phyloP scores from a whole-genome alignment of 1,139 yeast genomes.

The Nakaseomyces sp. region DNA sequence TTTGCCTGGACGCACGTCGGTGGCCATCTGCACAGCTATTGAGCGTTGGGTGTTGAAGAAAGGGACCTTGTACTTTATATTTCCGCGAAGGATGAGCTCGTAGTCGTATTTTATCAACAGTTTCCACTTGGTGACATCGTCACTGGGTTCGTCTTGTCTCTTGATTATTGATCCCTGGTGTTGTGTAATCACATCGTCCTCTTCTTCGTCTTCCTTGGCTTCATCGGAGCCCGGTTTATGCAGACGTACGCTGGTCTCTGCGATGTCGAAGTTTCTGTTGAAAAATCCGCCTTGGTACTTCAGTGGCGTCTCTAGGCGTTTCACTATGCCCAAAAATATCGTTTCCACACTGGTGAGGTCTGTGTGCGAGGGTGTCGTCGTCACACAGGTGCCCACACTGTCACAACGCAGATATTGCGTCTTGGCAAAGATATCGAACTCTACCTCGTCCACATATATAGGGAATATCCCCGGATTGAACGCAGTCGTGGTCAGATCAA shows the following conservation, averaged over 20 bases:
- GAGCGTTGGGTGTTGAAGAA: slow-evolving; percentile 48
- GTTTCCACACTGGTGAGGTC: slow-evolving; percentile 40
- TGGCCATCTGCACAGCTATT: slow-evolving; percentile 54
- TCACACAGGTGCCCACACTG: not conserved
- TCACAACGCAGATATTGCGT: slow-evolving; percentile 41
- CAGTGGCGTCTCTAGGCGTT: slow-evolving; percentile 61
- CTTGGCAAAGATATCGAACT: slow-evolving; percentile 81
- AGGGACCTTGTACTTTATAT: slow-evolving; percentile 67
- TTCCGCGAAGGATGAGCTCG: slow-evolving; percentile 78
- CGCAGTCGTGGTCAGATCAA: slow-evolving; percentile 69
- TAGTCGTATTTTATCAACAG: slow-evolving; percentile 71
- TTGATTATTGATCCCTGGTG: too few relatives aligned
- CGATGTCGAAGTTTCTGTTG: slow-evolving; percentile 45
- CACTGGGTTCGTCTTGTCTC: slow-evolving; percentile 4
- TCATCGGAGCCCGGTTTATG: slow-evolving; percentile 66
- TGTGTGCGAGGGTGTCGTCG: not conserved
- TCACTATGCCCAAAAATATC: slow-evolving; percentile 64
- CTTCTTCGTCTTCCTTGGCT: slow-evolving; percentile 14
- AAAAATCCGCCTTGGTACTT: slow-evolving; percentile 73
- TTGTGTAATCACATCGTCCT: too few relatives aligned
- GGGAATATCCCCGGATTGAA: slow-evolving; percentile 81
- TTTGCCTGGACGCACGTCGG: slow-evolving; percentile 13
- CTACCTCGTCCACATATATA: slow-evolving; percentile 55
- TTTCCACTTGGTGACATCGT: slow-evolving; percentile 53
- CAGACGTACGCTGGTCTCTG: slow-evolving; percentile 64